Evolutionary conservation across 208 protist genomes (phyloP).

Genomic region (Acanthamoeba polyphaga): DNA sequence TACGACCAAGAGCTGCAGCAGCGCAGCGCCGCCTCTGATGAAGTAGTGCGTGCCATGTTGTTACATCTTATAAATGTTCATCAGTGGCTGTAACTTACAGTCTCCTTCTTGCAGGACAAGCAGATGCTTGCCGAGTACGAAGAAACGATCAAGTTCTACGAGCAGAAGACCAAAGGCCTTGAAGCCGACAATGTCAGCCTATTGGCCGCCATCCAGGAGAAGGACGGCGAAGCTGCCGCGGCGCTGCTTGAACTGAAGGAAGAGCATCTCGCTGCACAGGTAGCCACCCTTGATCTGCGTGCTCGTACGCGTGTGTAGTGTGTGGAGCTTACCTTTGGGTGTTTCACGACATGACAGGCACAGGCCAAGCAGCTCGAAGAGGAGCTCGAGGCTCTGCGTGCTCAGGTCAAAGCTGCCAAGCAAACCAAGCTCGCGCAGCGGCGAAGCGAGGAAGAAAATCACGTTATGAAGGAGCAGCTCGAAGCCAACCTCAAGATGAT

Average conservation of each 20-base stretch:
- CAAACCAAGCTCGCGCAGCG: background rate
- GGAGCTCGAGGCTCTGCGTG: background rate
- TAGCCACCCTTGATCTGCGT: background rate
- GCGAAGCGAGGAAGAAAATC: background rate
- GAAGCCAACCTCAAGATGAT: conserved; percentile 46
- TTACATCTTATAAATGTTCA: background rate
- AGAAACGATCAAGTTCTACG: conserved; percentile 37
- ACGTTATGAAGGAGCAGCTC: conserved; percentile 28
- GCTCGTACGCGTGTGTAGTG: background rate
- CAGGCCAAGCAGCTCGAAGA: background rate
- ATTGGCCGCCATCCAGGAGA: background rate
- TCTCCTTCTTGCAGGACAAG: background rate
- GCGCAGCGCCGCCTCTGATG: background rate
- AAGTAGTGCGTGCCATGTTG: background rate
- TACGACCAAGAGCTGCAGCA: conserved; percentile 49
- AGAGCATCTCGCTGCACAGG: background rate
- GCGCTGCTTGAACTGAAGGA: background rate
- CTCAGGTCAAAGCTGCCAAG: background rate
- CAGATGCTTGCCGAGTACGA: conserved; percentile 46
- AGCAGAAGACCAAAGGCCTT: conserved; percentile 12
- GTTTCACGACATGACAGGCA: background rate
- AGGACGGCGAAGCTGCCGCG: background rate
- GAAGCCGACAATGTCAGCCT: background rate
- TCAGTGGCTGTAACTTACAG: background rate
- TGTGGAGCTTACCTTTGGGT: background rate